phyloP scores from a whole-genome alignment of 371 early-diverging fungal species.

The Coemansia sp. region DNA sequence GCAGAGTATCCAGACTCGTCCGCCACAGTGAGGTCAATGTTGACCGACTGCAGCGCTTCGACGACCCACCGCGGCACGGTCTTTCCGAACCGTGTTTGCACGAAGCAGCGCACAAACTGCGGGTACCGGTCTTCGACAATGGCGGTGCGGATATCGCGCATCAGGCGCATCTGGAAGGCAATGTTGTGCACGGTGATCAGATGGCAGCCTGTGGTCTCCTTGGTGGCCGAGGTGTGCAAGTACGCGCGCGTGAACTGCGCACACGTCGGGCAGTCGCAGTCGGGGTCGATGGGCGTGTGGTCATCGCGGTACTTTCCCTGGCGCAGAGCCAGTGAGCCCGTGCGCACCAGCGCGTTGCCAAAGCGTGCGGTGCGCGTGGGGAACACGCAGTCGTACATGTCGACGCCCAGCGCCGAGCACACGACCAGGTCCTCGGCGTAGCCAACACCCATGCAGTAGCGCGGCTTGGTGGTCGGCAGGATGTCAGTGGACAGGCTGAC shows the following conservation, averaged over 20 bases:
- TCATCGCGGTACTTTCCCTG: slow-evolving; percentile 66
- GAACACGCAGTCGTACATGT: slow-evolving; percentile 98
- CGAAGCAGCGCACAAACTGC: slow-evolving; percentile 75
- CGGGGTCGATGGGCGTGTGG: slow-evolving; percentile 74
- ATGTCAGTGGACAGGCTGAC: slow-evolving; percentile 82
- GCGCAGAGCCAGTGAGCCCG: slow-evolving; percentile 72
- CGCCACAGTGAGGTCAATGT: slow-evolving; percentile 59
- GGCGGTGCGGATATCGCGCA: slow-evolving; percentile 76
- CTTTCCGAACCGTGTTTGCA: slow-evolving; percentile 67
- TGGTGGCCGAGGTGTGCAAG: slow-evolving; percentile 70
- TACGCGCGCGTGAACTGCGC: slow-evolving; percentile 79
- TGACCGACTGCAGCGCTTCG: slow-evolving; percentile 77
- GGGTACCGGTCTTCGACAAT: slow-evolving; percentile 79
- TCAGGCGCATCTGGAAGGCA: slow-evolving; percentile 85
- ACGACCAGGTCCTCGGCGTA: slow-evolving; percentile 94
- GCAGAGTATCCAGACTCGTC: slow-evolving; percentile 43
- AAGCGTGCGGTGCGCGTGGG: slow-evolving; percentile 97
- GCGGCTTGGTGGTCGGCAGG: slow-evolving; percentile 83
- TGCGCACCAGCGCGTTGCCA: slow-evolving; percentile 84
- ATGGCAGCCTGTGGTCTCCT: slow-evolving; percentile 91
- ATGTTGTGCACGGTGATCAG: slow-evolving; percentile 90
- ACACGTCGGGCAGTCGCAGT: slow-evolving; percentile 88
- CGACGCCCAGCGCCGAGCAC: slow-evolving; percentile 91
- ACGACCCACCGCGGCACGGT: slow-evolving; percentile 88
- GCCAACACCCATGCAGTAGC: slow-evolving; percentile 98